These are phyloP conservation scores for Acorus gramineus DNA, from an alignment of 106 monocot species.

Conservation along the genomic window DNA sequence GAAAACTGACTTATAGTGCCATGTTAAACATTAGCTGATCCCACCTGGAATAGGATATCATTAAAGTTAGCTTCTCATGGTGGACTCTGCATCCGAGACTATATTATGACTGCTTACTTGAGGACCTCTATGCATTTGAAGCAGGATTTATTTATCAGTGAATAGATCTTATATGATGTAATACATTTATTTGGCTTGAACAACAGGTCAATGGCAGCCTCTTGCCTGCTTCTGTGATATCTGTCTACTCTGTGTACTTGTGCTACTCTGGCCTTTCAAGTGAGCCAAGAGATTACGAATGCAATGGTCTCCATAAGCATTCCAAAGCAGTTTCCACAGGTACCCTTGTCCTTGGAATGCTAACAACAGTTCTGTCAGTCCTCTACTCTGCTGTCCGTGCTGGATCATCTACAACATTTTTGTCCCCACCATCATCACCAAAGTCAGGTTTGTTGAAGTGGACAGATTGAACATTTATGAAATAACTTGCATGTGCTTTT, in stretches of 20 bases:
- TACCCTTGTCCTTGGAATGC: conserved; percentile 71
- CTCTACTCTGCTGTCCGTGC: conserved; percentile 90
- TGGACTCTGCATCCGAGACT: too few species aligned
- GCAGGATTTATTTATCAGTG: too few species aligned
- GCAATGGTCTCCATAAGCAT: conserved; percentile 79
- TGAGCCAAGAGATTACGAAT: conserved; percentile 77
- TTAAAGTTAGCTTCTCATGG: too few species aligned
- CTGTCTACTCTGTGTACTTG: conserved; percentile 72
- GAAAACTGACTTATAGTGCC: too few species aligned
- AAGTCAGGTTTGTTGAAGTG: conserved; percentile 39
- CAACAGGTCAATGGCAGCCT: conserved; percentile 76
- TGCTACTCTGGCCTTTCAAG: conserved; percentile 87
- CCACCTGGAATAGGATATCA: too few species aligned
- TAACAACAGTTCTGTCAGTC: conserved; percentile 87
- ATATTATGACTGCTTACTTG: too few species aligned
- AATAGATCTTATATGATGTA: too few species aligned
- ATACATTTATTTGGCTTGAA: too few species aligned
- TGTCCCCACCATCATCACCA: conserved; percentile 86
- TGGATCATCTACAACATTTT: conserved; percentile 83
- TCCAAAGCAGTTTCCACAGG: conserved; percentile 65
- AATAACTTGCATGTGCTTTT: too few species aligned
- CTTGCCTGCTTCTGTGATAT: conserved; percentile 81
- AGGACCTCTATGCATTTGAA: too few species aligned
- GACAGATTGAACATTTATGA: too few species aligned
- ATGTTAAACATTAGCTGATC: too few species aligned